Evolutionary conservation across 2,329 filamentous ascomycete species (phyloP), one percentile per base, ranked within the genome.

Genomic region (Penicillium hesseltinei): DNA sequence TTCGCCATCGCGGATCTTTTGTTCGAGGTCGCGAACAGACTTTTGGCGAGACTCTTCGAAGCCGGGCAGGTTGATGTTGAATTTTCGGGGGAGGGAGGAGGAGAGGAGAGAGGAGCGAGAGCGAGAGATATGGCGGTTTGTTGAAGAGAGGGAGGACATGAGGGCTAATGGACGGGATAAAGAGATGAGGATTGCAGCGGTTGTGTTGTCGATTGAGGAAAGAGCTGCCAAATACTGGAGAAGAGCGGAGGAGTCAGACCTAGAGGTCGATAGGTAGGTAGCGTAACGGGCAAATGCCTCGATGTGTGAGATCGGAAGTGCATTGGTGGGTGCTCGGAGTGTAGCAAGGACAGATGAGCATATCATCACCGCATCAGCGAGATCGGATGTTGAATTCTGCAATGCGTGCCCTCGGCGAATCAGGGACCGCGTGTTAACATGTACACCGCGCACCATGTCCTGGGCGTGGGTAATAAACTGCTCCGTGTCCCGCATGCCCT

Each of bases 391-490:
- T 45, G 84, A 84, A 65, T 89, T 85, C 46, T 86, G 86, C 29
- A 93, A 76, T 58, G 84, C 84, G 70, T 94, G 93, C 25, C 89
- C 87, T 56, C 91, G 84, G 56, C 93, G 86, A 39, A 94, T 88
- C 51, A 95, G 85, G 65, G 87, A 91, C 73, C 90, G 90, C 0
- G 90, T 93, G 54, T 90, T 88, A 67, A 89, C 87, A 68, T 92
- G 92, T 58, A 97, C 86, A 62, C 88, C 86, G 50, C 92, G 87
- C 39, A 99, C 88, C 74, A 92, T 92, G 54, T 97, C 93, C 66
- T 91, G 86, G 21, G 93, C 93, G 70, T 96, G 90, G 51, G 91
- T 88, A 52, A 96, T 88, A 73, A 99, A 96, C 66, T 94, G 88
- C 69, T 97, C 93, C 3, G 97, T 92, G 74, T 97, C 93, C 29